Evolutionary conservation across 306 rosid species (phyloP).

Genomic region (Pyrus bretschneideri): DNA sequence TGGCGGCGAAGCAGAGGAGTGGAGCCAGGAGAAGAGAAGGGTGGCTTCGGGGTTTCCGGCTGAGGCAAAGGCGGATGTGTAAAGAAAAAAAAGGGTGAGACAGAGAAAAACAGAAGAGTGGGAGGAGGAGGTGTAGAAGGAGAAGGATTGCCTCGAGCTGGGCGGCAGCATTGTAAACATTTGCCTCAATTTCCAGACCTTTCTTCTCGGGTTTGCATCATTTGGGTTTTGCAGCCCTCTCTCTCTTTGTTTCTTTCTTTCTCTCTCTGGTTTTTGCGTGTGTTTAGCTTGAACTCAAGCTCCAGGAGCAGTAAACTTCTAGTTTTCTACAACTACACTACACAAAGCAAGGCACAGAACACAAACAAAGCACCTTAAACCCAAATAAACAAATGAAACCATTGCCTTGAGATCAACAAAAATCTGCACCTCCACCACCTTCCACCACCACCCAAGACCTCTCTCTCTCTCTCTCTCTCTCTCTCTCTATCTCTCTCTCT

Average conservation of each 20-base stretch:
- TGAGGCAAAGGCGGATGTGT: conserved; percentile 28
- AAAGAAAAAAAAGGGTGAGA: conserved; percentile 9
- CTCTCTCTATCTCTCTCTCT: background rate
- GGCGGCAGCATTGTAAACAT: conserved; percentile 42
- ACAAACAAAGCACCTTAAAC: background rate
- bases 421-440: conserved; percentile 23
- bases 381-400: background rate
- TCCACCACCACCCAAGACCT: conserved; percentile 6
- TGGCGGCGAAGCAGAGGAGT: conserved; percentile 29
- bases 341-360: conserved; percentile 8
- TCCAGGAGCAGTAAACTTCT: background rate
- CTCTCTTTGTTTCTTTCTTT: background rate
- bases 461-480: background rate
- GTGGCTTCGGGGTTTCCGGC: conserved; percentile 69
- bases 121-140: background rate
- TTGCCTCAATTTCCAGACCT: conserved; percentile 57
- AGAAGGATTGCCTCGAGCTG: conserved; percentile 38
- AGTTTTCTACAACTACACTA: conserved; percentile 1
- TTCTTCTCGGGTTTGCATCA: conserved; percentile 48
- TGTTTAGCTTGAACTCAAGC: conserved; percentile 35
- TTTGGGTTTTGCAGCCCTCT: conserved; percentile 27
- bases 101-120: conserved; percentile 1
- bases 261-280: background rate
- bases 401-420: conserved; percentile 47
- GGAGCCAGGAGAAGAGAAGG: conserved; percentile 77